A percentile compares a stretch with the other conserved stretches of the same genome.
Conservation (phyloP, 2,329 filamentous ascomycete genomes). For the Diaporthe ampelina region DNA sequence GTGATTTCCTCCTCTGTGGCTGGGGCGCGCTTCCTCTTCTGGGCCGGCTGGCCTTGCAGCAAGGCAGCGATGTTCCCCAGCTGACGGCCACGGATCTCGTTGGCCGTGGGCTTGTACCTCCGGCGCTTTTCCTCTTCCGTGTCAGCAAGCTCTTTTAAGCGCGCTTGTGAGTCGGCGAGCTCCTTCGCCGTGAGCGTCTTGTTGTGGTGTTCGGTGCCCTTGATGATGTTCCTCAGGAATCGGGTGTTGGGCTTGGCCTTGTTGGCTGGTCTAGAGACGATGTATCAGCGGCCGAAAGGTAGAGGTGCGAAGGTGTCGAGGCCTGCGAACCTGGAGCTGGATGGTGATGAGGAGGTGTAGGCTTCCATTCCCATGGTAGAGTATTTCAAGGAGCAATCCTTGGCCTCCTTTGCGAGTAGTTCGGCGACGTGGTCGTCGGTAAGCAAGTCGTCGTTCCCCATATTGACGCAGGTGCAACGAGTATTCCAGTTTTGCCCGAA, state of each 20-base stretch:
- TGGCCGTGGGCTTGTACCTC: constrained; percentile 60
- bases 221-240: constrained; percentile 90
- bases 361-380: constrained; percentile 81
- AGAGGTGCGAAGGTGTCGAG: constrained; percentile 39
- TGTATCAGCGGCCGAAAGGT: constrained; percentile 36
- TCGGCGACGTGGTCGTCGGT: constrained; percentile 85
- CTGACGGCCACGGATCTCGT: constrained; percentile 69
- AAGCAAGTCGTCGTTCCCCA: constrained; percentile 65
- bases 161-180: constrained; percentile 80
- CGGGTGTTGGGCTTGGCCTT: constrained; percentile 91
- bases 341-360: constrained; percentile 64
- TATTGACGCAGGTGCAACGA: constrained; percentile 42
- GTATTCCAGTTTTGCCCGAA: not conserved
- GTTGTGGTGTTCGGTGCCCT: constrained; percentile 91
- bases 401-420: constrained; percentile 85
- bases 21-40: constrained; percentile 50
- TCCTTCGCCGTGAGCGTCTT: constrained; percentile 87
- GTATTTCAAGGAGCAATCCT: constrained; percentile 79
- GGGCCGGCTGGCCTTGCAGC: constrained; percentile 56
- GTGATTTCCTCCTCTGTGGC: constrained; percentile 40
- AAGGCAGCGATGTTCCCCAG: constrained; percentile 73
- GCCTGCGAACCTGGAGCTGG: constrained; percentile 37
- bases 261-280: constrained; percentile 67
- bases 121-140: constrained; percentile 60
- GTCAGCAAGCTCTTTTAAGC: constrained; percentile 73